Base-by-base conservation (phyloP, 106 monocot genomes). In the Allium fistulosum region DNA sequence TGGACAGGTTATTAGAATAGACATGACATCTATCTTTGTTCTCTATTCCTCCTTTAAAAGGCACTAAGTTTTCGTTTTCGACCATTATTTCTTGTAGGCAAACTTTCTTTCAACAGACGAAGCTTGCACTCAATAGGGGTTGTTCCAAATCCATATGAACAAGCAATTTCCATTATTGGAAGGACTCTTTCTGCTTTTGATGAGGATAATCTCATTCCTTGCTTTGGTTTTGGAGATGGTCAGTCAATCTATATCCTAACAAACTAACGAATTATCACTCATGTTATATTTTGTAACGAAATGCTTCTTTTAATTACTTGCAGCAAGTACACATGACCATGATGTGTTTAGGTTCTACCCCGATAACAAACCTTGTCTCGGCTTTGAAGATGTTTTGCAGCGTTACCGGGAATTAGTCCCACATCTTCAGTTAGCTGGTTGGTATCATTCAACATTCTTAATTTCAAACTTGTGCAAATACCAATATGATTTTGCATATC, bases 151-250 rank as follows among this genome's bases (percentile, higher is more conserved):
- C 95, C 95, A 27, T 96, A 96, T 53, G 81, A 91, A 67, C 91
- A 96, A 60, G 95, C 91, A 67, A 82, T 94, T 69, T 90, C 88
- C 67, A 91, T 96, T 61, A 84, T 96, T 73, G 95, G 95, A 65
- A 88, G 88, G 65, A 91, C 95, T 10, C 83, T 96, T 26, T 81
- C 91, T 37, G 78, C 59, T 46, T 96, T 91, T 71, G 95, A 96
- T 66, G 95, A 91, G 69, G 95, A 96, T 67, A 91, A 91, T 69
- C 79, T 91, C 51, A 96, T 96, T 67, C 95, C 95, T 59, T 96
- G 91, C 72, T 96, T 81, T 74, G 95, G 95, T 62, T 96, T 96
- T 61, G 95, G 95, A 16, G 88, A 96, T 72, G 85, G 95, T 96
- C 67, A 78, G 74, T 37, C 37, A 37, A 5, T 37, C 37, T 37